Evolutionary conservation across 2,329 filamentous ascomycete species (phyloP).

Genomic region (Microcera coccophila): DNA sequence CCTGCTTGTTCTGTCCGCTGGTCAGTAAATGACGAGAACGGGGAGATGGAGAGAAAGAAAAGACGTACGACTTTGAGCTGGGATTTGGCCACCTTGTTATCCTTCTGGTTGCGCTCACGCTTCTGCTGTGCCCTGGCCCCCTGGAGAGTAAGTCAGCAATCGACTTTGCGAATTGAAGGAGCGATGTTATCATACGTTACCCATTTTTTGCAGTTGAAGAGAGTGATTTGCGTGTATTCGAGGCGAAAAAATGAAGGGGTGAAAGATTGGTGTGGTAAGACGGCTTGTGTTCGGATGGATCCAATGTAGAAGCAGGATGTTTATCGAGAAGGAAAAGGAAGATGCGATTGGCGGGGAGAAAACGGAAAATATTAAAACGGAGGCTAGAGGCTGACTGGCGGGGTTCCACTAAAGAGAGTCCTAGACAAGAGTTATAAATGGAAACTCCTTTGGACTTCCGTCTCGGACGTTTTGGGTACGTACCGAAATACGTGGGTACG

Average conservation of each 20-base stretch:
- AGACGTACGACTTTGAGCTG: conserved; percentile 63
- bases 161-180: not conserved
- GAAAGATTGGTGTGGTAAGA: not conserved
- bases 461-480: not conserved
- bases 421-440: conserved; percentile 1
- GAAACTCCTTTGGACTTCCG: not conserved
- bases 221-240: not conserved
- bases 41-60: not conserved
- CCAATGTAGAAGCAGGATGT: not conserved
- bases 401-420: not conserved
- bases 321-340: not conserved
- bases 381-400: too few relatives aligned
- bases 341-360: not conserved
- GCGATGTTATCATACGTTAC: conserved; percentile 31
- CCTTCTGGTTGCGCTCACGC: conserved; percentile 68
- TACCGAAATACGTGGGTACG: too few relatives aligned
- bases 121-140: conserved; percentile 67
- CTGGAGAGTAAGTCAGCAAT: conserved; percentile 33
- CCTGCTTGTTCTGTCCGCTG: conserved; percentile 59
- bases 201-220: conserved; percentile 28
- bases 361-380: not conserved
- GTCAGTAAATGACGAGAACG: conserved; percentile 12
- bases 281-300: not conserved
- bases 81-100: conserved; percentile 56
- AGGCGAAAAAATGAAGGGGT: not conserved